Conservation (phyloP, 1,139 yeast genomes). For the Geotrichum phurueaensis region DNA sequence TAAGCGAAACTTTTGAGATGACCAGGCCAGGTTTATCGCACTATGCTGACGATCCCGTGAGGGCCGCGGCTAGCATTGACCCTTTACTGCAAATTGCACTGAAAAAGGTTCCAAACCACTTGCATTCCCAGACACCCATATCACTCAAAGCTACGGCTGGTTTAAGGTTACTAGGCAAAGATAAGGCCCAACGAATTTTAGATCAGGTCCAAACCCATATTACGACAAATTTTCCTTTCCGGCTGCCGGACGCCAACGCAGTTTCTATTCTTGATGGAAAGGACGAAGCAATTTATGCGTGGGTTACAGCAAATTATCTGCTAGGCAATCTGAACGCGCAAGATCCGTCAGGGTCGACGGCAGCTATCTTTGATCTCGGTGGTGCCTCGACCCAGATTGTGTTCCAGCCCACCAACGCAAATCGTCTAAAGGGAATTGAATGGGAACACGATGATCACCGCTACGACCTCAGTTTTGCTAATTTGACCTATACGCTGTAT, state of each 20-base stretch:
- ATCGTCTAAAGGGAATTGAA: not conserved
- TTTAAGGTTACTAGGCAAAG: conserved; percentile 74
- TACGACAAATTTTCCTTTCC: conserved; percentile 77
- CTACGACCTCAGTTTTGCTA: conserved; percentile 73
- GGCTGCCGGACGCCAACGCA: conserved; percentile 70
- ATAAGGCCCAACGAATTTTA: conserved; percentile 37
- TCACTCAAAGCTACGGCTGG: conserved; percentile 99
- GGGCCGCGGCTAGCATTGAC: conserved; percentile 85
- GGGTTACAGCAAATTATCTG: conserved; percentile 93
- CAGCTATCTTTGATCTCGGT: conserved; percentile 95
- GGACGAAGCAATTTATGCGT: conserved; percentile 98
- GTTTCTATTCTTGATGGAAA: conserved; percentile 90
- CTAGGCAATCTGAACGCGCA: conserved; percentile 79
- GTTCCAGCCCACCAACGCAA: conserved; percentile 62
- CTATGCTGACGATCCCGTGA: conserved; percentile 69
- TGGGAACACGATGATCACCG: conserved; percentile 81
- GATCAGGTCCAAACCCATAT: conserved; percentile 42
- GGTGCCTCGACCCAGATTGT: conserved; percentile 99
- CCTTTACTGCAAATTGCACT: conserved; percentile 71
- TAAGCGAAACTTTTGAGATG: conserved; percentile 80
- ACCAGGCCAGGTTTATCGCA: conserved; percentile 87
- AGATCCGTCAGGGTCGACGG: conserved; percentile 56
- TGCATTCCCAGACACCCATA: conserved; percentile 78
- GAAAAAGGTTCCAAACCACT: conserved; percentile 62
- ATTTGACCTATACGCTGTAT: conserved; percentile 72